Base-by-base conservation (phyloP, 1,284 basidiomycete species). In the Rhodotorula glutinis region DNA sequence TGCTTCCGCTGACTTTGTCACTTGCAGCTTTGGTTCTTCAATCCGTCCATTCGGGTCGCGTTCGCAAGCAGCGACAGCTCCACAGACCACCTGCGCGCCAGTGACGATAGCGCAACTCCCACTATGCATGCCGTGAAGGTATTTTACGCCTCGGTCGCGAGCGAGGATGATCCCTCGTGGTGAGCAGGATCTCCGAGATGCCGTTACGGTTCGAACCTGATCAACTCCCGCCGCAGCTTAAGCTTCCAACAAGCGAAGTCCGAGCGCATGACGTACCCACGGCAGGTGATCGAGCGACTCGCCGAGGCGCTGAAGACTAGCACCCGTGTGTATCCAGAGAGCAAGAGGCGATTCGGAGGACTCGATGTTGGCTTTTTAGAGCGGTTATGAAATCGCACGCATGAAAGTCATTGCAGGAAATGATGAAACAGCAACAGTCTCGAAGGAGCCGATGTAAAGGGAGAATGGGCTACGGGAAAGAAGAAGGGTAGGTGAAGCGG, bases 11-110 rank as follows among this genome's bases (percentile, higher is more conserved):
- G 41, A 40, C 25, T 38, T 16, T 38, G 33, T 33, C 62, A 13
- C 0, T 41, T n/a, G 43, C 62, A 77, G 89, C 82, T 92, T 17
- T 94, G 92, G 92, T 78, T 94, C 27, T 94, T 95, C 84, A 94
- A 92, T 77, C 91, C 91, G 0, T 86, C 83, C 66, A 86, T 94
- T 72, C 85, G 85, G 17, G 79, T 94, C 38, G 84, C 90, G 2
- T 93, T 92, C 60, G 63, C 61, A 4, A 53, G 44, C 25, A 47
- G 54, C 56, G 17, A 43, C 33, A 44, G 17, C 43, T 4, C 14
- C 14, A 21, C 43, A 44, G 43, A 44, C 43, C 33, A 11, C 33
- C 11, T 38, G 33, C 33, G 11, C 33, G 33, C 33, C 7, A 38
- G 33, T 38, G 7, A 11, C 7, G 33, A 38, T 38, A 7, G 33